These are phyloP conservation scores for Exophiala spinifera DNA, from an alignment of 2,329 filamentous ascomycete genomes.

Conservation along the genomic window DNA sequence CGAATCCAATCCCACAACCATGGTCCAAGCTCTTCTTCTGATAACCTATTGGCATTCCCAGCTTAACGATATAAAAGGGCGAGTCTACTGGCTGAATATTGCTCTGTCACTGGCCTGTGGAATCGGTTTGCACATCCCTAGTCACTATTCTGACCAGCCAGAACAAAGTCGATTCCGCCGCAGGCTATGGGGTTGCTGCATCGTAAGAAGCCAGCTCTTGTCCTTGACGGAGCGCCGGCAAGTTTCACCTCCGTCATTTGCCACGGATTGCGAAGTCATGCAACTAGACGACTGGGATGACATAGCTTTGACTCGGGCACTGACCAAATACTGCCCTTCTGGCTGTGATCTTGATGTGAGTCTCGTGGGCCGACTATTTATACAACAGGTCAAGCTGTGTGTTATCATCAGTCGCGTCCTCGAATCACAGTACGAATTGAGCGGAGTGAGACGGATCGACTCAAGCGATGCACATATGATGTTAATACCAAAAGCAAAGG, in stretches of 20 bases:
- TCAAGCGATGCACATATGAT: conserved; percentile 10
- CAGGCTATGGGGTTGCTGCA: conserved; percentile 8
- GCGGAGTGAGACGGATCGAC: not conserved
- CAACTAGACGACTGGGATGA: no score
- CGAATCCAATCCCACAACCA: conserved; percentile 79
- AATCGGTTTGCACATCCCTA: not conserved
- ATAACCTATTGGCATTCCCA: conserved; percentile 54
- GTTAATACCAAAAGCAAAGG: conserved; percentile 8
- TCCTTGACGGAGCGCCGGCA: conserved; percentile 75
- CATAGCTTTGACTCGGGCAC: no score
- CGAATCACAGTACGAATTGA: conserved; percentile 10
- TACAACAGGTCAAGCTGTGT: conserved; percentile 13
- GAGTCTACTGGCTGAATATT: conserved; percentile 9
- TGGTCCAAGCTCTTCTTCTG: conserved; percentile 81
- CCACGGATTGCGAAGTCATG: no score
- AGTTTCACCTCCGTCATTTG: conserved; percentile 58
- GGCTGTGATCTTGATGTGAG: no score
- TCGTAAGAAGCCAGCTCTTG: conserved; percentile 7
- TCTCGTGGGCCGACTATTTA: conserved; percentile 7
- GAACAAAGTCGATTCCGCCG: conserved; percentile 1
- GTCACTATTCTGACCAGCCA: not conserved
- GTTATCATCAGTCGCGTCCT: conserved; percentile 10
- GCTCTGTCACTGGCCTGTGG: conserved; percentile 7
- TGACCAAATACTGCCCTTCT: no score
- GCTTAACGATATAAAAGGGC: conserved; percentile 5